Base-by-base conservation (phyloP, 441 rosid species). In the Mallotus japonicus region DNA sequence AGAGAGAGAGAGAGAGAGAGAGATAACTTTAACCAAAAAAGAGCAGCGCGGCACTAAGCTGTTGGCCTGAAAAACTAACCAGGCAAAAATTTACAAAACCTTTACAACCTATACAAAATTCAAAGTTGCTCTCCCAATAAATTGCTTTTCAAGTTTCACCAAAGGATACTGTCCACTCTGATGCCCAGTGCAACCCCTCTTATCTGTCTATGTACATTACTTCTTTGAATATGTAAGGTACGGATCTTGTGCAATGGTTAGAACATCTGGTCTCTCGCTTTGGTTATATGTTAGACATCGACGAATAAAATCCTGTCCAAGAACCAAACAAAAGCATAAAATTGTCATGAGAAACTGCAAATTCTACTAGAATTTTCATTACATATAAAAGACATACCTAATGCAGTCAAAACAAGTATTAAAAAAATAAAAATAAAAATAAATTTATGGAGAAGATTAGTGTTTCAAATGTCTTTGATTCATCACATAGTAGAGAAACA, bases 271-370 rank as follows among this genome's bases (percentile, higher is more conserved):
- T 83, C 99, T 88, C 50, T 95, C 99, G 0, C 83, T 82, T 82
- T 95, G 99, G 81, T 90, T 91, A 79, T 95, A 95, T 2, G 95
- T 90, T 73, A 95, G 84, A 86, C 98, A 95, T 72, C 92, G 81
- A 11, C 98, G 91, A 79, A 95, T 93, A 79, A 95, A 81, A 14
- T 95, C 98, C 97, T 95, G 90, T 84, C 82, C 44, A 32, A n/a
- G 3, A 58, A 10, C 34, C 50, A 14, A 7, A 14, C 22, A 5
- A 34, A 32, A 49, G 16, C 24, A 28, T 60, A 13, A 13, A 56
- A 14, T 1, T 65, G 28, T 61, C 20, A 37, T 16, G 34, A 67
- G 40, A 60, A 3, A 60, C 73, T 34, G 17, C 46, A 46, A 69
- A 34, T 60, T 24, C 50, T 61, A 46, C 49, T 53, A 17, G 40